These are phyloP conservation scores for Tylopilus orsonianus DNA, from an alignment of 1,284 basidiomycete genomes.

Conservation along the genomic window DNA sequence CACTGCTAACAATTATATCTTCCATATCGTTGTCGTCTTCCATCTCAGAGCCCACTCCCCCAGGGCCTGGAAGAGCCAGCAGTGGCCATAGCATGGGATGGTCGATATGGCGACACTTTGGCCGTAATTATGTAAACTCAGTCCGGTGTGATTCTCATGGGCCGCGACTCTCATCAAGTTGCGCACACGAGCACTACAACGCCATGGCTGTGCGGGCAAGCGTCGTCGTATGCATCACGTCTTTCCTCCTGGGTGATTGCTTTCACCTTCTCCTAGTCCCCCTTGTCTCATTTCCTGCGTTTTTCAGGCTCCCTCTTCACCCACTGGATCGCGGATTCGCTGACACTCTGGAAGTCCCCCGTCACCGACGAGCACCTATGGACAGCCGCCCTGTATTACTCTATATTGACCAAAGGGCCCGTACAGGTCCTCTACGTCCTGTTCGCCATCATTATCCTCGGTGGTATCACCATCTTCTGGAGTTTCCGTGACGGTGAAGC, in stretches of 20 bases:
- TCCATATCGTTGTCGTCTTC: too few relatives aligned
- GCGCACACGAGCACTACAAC: slow-evolving; percentile 18
- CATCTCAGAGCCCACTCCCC: too few relatives aligned
- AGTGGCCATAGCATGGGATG: too few relatives aligned
- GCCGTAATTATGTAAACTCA: too few relatives aligned
- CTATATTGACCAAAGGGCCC: slow-evolving; percentile 68
- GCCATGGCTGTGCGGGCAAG: slow-evolving; percentile 66
- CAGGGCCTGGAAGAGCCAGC: too few relatives aligned
- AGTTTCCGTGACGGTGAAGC: slow-evolving; percentile 74
- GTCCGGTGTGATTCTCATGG: too few relatives aligned
- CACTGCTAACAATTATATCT: too few relatives aligned
- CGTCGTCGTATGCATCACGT: slow-evolving; percentile 70
- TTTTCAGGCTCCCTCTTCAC: slow-evolving; percentile 71
- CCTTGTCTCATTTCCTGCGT: neutral
- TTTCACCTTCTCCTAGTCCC: slow-evolving; percentile 13
- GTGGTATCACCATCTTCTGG: slow-evolving; percentile 68
- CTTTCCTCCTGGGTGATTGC: slow-evolving; percentile 70
- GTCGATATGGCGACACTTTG: too few relatives aligned
- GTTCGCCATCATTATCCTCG: slow-evolving; percentile 52
- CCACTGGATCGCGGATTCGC: slow-evolving; percentile 83
- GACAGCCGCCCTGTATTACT: slow-evolving; percentile 77
- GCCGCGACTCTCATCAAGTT: too few relatives aligned
- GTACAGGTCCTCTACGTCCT: slow-evolving; percentile 54
- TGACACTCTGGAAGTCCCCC: slow-evolving; percentile 81
- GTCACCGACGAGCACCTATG: slow-evolving; percentile 76